Conservation (phyloP, 306 rosid species). For the Malus sieversii region DNA sequence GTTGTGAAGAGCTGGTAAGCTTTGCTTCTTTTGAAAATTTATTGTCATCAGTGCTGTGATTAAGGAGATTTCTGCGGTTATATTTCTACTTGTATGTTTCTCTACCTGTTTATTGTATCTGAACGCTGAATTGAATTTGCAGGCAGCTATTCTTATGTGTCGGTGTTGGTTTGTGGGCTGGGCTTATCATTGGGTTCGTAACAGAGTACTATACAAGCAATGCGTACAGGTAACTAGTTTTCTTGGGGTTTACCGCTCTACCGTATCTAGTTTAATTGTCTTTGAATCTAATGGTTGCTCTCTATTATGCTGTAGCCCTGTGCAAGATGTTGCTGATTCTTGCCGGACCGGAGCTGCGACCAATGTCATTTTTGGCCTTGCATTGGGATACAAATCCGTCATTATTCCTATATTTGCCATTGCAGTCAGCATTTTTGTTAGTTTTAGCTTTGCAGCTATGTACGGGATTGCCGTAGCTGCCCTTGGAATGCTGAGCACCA, state of each 20-base stretch:
- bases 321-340: slow-evolving; percentile 95
- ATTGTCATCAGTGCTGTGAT: neutral
- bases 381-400: slow-evolving; percentile 98
- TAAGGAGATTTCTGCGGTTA: neutral
- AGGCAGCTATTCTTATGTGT: slow-evolving; percentile 91
- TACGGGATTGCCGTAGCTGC: slow-evolving; percentile 97
- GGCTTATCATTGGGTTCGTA: slow-evolving; percentile 88
- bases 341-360: slow-evolving; percentile 99
- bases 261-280: neutral
- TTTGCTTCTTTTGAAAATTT: neutral
- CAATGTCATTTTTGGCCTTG: slow-evolving; percentile 93
- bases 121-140: slow-evolving; percentile 24
- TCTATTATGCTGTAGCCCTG: slow-evolving; percentile 56
- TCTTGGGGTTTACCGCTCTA: neutral
- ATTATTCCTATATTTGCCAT: slow-evolving; percentile 95
- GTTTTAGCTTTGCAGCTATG: slow-evolving; percentile 97
- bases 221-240: slow-evolving; percentile 68
- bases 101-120: neutral
- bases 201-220: slow-evolving; percentile 91
- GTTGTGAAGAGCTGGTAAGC: slow-evolving; percentile 69
- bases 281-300: neutral
- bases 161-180: slow-evolving; percentile 94
- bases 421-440: slow-evolving; percentile 74
- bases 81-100: neutral
- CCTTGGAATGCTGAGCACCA: slow-evolving; percentile 95